Percentiles rank a stretch among this genome's conserved stretches.
These are phyloP conservation scores for Mediolabrus comicus DNA, from an alignment of 108 stramenopile genomes.

Conservation along the genomic window DNA sequence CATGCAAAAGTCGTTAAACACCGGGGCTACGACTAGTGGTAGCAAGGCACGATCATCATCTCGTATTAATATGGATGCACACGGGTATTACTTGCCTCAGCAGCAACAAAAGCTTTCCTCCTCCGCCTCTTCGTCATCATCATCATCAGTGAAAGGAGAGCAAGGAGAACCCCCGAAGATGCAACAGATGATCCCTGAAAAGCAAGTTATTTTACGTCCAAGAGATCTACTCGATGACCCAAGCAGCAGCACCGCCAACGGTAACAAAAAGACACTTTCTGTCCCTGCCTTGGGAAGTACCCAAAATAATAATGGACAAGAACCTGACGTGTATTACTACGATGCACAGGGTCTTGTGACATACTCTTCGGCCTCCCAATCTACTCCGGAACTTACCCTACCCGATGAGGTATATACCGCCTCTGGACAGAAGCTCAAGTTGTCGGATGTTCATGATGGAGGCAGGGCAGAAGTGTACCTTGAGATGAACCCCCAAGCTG, in stretches of 20 bases:
- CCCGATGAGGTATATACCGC: conserved; percentile 32
- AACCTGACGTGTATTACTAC: conserved; percentile 33
- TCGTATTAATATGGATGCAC: not conserved
- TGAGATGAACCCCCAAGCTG: conserved; percentile 18
- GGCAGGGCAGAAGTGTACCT: conserved; percentile 32
- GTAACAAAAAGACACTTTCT: not conserved
- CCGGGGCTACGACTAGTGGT: not conserved
- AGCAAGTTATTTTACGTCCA: conserved; percentile 32
- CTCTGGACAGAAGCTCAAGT: conserved; percentile 1
- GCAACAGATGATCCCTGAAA: not conserved
- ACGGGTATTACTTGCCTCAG: not conserved
- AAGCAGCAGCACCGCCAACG: not conserved
- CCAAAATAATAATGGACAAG: not conserved
- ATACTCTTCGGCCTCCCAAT: not conserved
- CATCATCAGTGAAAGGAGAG: not conserved
- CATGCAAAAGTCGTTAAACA: not conserved
- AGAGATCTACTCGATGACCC: not conserved
- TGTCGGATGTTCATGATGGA: conserved; percentile 20
- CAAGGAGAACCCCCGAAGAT: not conserved
- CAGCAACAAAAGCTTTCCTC: not conserved
- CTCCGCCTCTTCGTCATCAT: not conserved
- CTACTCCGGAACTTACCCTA: conserved; percentile 28
- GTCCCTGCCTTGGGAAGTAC: conserved; percentile 4
- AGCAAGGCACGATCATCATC: not conserved
- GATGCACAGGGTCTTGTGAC: conserved; percentile 12